Evolutionary conservation across 2,329 filamentous ascomycete species (phyloP), one percentile per base, ranked within the genome.

Genomic region (Xylaria arbuscula): DNA sequence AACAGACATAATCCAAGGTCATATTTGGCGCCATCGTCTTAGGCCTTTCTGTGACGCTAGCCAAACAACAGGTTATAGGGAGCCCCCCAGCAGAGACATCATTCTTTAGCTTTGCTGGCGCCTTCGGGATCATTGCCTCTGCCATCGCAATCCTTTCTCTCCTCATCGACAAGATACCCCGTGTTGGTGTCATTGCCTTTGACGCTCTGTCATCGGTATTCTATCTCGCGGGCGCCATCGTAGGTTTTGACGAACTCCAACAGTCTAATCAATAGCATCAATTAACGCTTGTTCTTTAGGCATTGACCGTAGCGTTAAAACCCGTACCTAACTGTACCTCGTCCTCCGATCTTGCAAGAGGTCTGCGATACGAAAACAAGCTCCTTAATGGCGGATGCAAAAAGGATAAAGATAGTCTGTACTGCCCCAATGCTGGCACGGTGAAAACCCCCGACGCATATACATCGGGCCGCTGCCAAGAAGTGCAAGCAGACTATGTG

Each of bases 221-320:
- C 56, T 79, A 76, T 50, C 73, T 79, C 38, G 78, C 78, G 3
- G 78, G 73, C 19, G 78, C 72, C 56, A 79, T 80, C 42, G 77
- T 77, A 71, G 71, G 76, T 73, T 22, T 62, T n/a, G 13, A 47
- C 28, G 11, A 45, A 8, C 22, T 40, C 32, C 6, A 22, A 9
- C 15, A 3, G 10, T 22, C 19, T 17, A 55, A 19, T 22, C 22
- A 1, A n/a, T 22, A 34, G 13, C 17, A 7, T 13, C n/a, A 17
- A 32, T 13, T 61, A 24, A 61, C 36, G 34, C 17, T 28, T 2
- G 11, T 15, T 24, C 38, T 38, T 7, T 56, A 78, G 77, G 77
- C 77, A 36, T 65, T 78, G 70, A 77, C 77, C 0, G 11, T 79
- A 17, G 77, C 77, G 1, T 70, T 79, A 22, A 78, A 76, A 48